phyloP scores from a whole-genome alignment of 1,284 basidiomycete species.

The Trichosporon coremiiforme region DNA sequence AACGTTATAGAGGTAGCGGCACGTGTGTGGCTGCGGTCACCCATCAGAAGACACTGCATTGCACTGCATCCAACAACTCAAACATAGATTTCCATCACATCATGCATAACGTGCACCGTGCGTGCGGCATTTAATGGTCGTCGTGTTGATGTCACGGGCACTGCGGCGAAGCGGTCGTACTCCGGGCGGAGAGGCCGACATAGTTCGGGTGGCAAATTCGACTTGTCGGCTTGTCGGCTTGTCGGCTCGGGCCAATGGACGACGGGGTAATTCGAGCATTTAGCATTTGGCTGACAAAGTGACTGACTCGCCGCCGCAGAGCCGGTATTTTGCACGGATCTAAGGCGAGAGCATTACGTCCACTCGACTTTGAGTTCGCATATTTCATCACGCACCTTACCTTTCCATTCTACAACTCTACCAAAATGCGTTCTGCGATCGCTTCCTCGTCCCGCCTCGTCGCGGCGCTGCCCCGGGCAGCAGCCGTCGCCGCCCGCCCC shows the following conservation, averaged over 20 bases:
- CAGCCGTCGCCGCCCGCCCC: constrained; percentile 10
- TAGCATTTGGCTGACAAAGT: constrained; percentile 11
- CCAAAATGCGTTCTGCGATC: constrained; percentile 10
- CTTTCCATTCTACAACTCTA: background rate
- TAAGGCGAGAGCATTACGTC: background rate
- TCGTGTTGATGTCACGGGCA: background rate
- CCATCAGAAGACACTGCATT: background rate
- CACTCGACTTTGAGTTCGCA: constrained; percentile 13
- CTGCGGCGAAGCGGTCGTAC: background rate
- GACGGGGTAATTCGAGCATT: background rate
- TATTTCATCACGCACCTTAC: constrained; percentile 5
- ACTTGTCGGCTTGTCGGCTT: background rate
- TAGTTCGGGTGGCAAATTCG: background rate
- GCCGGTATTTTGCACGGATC: constrained; percentile 10
- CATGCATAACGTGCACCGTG: constrained; percentile 11
- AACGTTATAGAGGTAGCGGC: background rate
- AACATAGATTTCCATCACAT: background rate
- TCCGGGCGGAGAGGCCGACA: background rate
- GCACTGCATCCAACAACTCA: constrained; percentile 12
- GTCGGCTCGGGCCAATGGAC: constrained; percentile 5
- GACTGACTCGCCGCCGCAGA: constrained; percentile 5
- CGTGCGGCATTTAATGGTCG: background rate
- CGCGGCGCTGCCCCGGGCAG: constrained; percentile 20
- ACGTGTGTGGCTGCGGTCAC: background rate
- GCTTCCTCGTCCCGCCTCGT: constrained; percentile 14